phyloP scores from a whole-genome alignment of 371 early-diverging fungal genomes.

The Rhizomucor pusillus region DNA sequence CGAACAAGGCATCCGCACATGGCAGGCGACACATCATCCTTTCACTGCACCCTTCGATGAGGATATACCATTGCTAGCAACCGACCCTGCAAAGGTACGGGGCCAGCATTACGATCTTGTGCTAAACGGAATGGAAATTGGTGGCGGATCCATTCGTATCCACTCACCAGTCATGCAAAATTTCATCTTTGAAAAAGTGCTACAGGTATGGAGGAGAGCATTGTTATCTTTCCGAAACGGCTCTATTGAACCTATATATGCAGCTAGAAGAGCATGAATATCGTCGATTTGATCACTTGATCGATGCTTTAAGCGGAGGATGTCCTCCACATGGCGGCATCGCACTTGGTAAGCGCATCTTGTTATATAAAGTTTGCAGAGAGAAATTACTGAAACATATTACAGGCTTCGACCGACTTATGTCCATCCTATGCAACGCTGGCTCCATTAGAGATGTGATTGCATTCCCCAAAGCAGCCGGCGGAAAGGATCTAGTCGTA shows the following conservation, averaged over 20 bases:
- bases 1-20: slow-evolving; percentile 41
- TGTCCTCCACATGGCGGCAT: slow-evolving; percentile 94
- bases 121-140: slow-evolving; percentile 89
- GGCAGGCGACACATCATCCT: slow-evolving; percentile 86
- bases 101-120: slow-evolving; percentile 92
- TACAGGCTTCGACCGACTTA: slow-evolving; percentile 77
- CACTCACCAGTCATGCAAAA: slow-evolving; percentile 79
- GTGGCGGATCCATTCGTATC: slow-evolving; percentile 90
- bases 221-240: too few species aligned
- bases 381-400: background rate
- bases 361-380: background rate
- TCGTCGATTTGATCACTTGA: slow-evolving; percentile 75
- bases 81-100: slow-evolving; percentile 64
- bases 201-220: slow-evolving; percentile 42
- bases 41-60: slow-evolving; percentile 83
- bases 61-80: slow-evolving; percentile 61
- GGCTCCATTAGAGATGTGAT: slow-evolving; percentile 87
- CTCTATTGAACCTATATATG: background rate
- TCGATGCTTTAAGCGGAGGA: slow-evolving; percentile 79
- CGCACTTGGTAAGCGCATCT: slow-evolving; percentile 61
- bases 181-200: slow-evolving; percentile 68
- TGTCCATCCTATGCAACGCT: slow-evolving; percentile 74
- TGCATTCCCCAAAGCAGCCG: slow-evolving; percentile 88
- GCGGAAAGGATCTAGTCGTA: slow-evolving; percentile 83
- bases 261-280: slow-evolving; percentile 47